A percentile compares a stretch with the other conserved stretches of the same genome.
Evolutionary conservation across 2,329 filamentous ascomycete genomes (phyloP).

Genomic region (Mollisia scopiformis): DNA sequence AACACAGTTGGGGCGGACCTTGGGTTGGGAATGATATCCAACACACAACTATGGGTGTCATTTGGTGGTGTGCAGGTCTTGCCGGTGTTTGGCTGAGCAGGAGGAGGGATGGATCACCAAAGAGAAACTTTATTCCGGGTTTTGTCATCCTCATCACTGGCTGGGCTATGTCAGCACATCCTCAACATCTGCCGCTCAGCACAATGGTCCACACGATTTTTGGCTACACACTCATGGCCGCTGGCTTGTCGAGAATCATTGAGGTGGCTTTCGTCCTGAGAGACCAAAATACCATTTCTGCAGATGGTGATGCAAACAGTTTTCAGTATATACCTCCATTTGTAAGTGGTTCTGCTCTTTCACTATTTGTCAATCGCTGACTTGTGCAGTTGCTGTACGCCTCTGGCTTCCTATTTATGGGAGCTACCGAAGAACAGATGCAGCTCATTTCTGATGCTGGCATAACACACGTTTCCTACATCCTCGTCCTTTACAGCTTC

Average conservation of each 20-base stretch:
- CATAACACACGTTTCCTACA: conserved; percentile 88
- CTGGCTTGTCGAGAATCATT: conserved; percentile 80
- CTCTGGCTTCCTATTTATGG: conserved; percentile 96
- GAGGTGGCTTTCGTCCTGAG: conserved; percentile 87
- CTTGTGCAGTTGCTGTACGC: conserved; percentile 76
- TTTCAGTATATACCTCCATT: conserved; percentile 74
- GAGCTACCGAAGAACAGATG: conserved; percentile 97
- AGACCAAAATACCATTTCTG: conserved; percentile 67
- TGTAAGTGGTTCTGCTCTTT: conserved; percentile 55
- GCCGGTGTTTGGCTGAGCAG: conserved; percentile 90
- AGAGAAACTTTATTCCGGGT: conserved; percentile 90
- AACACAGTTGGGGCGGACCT: conserved; percentile 86
- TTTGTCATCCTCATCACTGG: conserved; percentile 92
- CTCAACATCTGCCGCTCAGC: conserved; percentile 81
- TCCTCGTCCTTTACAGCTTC: conserved; percentile 88
- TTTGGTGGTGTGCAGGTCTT: conserved; percentile 96
- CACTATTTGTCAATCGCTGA: conserved; percentile 27
- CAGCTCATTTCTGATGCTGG: conserved; percentile 69
- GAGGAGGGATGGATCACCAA: conserved; percentile 80
- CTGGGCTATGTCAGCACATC: conserved; percentile 93
- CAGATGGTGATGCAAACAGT: conserved; percentile 73
- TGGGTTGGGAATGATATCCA: conserved; percentile 97
- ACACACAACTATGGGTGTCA: conserved; percentile 98
- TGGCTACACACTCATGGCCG: conserved; percentile 93
- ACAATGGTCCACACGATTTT: conserved; percentile 89